Evolutionary conservation across 805 yeast species (phyloP), one percentile per base, ranked within the genome.

Genomic region (Dipodascus albidus): DNA sequence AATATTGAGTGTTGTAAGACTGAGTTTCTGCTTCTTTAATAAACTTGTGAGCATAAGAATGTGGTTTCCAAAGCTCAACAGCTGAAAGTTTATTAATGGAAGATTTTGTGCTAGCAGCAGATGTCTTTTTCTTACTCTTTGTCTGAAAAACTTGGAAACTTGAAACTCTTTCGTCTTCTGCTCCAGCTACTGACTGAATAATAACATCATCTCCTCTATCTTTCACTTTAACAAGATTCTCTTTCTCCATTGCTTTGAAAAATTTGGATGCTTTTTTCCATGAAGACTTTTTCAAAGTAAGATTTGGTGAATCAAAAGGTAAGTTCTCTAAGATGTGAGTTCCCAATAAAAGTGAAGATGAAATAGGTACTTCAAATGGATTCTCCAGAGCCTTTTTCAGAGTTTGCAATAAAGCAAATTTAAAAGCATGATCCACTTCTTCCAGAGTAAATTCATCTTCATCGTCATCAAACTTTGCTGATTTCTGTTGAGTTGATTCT

Each of bases 251-350:
- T 3, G 85, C 82, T 63, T 88, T 91, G 53, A 91, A 69, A 62
- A 83, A 88, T 65, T 89, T 90, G 14, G 89, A 77, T 2, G 91
- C 80, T 63, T 91, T 91, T 67, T 86, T 89, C 95, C 95, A 91
- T 2, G 89, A 79, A 0, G 96, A 82, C 62, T 81, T 84, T 67
- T 89, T 90, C 53, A 85, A 76, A 23, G 50, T 54, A 22, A 68
- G 59, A 8, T 58, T 59, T 0, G 78, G 74, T 51, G 65, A 64
- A 38, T 57, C 57, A 49, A 58, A 61, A 1, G 96, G 95, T n/a
- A 91, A 67, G 67, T 88, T 87, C 50, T 78, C 78, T 56, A 82
- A 73, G 14, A 90, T 70, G 60, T 82, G 81, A 48, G 74, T 77
- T 0, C 93, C 77, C 75, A 90, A 82, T 66, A 91, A 84, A 21